A percentile compares a stretch with the other conserved stretches of the same genome.
Evolutionary conservation across 169 alveolate genomes (phyloP).

Genomic region (Sarcocystis neurona): DNA sequence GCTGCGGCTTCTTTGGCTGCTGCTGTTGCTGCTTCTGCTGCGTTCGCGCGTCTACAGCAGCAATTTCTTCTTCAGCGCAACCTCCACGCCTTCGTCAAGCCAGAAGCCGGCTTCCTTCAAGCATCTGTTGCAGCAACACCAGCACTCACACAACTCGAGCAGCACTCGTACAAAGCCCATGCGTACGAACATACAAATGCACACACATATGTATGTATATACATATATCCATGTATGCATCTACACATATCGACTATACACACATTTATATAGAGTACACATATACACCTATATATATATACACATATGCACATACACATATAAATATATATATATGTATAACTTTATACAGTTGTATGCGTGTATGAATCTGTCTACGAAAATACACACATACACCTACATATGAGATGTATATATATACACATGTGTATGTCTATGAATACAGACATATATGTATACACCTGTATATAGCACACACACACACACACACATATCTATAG

Average conservation of each 20-base stretch:
- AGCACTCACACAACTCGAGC: not conserved
- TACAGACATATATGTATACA: not conserved
- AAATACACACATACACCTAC: not conserved
- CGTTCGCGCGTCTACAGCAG: no score
- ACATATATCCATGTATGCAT: not conserved
- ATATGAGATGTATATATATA: not conserved
- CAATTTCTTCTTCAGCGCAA: not conserved
- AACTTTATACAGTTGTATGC: not conserved
- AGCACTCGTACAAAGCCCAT: not conserved
- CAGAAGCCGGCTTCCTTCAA: not conserved
- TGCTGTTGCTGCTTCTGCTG: not conserved
- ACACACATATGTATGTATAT: constrained; percentile 3
- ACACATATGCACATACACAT: not conserved
- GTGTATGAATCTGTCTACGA: not conserved
- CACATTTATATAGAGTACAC: not conserved
- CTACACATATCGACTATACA: not conserved
- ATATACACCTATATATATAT: not conserved
- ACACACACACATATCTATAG: not conserved
- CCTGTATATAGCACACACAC: not conserved
- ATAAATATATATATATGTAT: not conserved
- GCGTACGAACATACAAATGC: not conserved
- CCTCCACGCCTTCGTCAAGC: not conserved
- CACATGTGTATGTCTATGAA: not conserved
- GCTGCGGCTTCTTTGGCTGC: not conserved
- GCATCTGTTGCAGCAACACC: not conserved